phyloP scores from a whole-genome alignment of 805 yeast species.

The Kodamaea sagamina region DNA sequence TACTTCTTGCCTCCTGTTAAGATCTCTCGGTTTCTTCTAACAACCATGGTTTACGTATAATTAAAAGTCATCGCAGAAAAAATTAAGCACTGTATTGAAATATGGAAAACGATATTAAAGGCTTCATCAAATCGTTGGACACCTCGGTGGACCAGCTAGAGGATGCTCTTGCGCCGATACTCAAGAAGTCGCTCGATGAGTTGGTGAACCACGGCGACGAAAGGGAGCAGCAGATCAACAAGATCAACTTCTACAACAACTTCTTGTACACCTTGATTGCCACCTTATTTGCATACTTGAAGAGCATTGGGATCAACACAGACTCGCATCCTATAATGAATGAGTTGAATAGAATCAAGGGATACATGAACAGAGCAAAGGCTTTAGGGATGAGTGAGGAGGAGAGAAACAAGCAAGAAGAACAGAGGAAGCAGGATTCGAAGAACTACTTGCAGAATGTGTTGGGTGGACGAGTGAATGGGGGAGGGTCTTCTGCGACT shows the following conservation, averaged over 20 bases:
- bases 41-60: slow-evolving; percentile 13
- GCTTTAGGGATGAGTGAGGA: slow-evolving; percentile 29
- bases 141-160: slow-evolving; percentile 37
- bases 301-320: slow-evolving; percentile 58
- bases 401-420: slow-evolving; percentile 20
- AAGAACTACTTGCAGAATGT: slow-evolving; percentile 49
- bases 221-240: slow-evolving; percentile 27
- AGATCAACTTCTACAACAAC: slow-evolving; percentile 36
- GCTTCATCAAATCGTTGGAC: slow-evolving; percentile 41
- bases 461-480: slow-evolving; percentile 35
- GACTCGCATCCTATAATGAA: slow-evolving; percentile 62
- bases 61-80: slow-evolving; percentile 9
- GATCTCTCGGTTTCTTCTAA: slow-evolving; percentile 70
- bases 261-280: slow-evolving; percentile 58
- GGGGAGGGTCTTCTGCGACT: slow-evolving; percentile 35
- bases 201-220: slow-evolving; percentile 17
- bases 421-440: slow-evolving; percentile 39
- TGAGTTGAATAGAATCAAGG: slow-evolving; percentile 65
- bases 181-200: slow-evolving; percentile 44
- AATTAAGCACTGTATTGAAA: neutral
- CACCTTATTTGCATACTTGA: slow-evolving; percentile 58
- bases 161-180: slow-evolving; percentile 36
- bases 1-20: slow-evolving; percentile 86
- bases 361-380: slow-evolving; percentile 63
- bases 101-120: slow-evolving; percentile 39